Base-by-base conservation (phyloP, 2,329 filamentous ascomycete species). In the Colletotrichum tabaci region DNA sequence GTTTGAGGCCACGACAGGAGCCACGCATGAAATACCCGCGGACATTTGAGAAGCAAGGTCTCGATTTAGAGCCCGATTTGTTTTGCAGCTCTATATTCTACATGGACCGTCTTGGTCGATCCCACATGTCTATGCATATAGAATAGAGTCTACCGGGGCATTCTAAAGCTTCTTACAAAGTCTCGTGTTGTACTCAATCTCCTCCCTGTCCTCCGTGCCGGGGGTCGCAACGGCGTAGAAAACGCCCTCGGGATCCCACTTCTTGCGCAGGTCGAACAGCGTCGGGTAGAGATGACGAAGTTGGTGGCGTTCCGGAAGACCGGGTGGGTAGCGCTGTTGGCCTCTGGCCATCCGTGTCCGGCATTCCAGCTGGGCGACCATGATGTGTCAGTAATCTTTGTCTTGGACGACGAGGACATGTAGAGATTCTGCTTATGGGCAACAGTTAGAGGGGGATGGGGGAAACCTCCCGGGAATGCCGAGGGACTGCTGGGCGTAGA, bases 201-300 rank as follows among this genome's bases (percentile, higher is more conserved):
- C 79, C 47, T 75, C 76, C 85, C 85, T 87, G 3, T 77, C 77
- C 53, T 87, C 84, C 57, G 82, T 85, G 0, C 85, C 85, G 6
- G 86, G 83, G 1, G 80, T 84, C 0, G 81, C 81, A 3, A 80
- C 77, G 15, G 83, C 83, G 60, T 85, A 84, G 56, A 84, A 87
- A 2, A 88, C 66, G 6, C 79, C 78, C 13, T 78, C 61, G 16
- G 82, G 77, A 76, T 86, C 86, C 76, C 82, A 87, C 73, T 80
- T 83, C 57, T 81, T 74, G 77, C 87, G 85, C 35, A 87, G 77
- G 6, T 65, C 62, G 26, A 79, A 67, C 55, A 85, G 74, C 4
- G 62, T 73, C 0, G 76, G 74, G 61, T 86, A 85, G 63, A 82
- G 74, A 84, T 83, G 70, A 80, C 73, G 74, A 82, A 81, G 74